Percentiles rank a stretch among this genome's conserved stretches.
Evolutionary conservation across 208 protist species (phyloP).

Genomic region (Acanthamoeba castellanii): DNA sequence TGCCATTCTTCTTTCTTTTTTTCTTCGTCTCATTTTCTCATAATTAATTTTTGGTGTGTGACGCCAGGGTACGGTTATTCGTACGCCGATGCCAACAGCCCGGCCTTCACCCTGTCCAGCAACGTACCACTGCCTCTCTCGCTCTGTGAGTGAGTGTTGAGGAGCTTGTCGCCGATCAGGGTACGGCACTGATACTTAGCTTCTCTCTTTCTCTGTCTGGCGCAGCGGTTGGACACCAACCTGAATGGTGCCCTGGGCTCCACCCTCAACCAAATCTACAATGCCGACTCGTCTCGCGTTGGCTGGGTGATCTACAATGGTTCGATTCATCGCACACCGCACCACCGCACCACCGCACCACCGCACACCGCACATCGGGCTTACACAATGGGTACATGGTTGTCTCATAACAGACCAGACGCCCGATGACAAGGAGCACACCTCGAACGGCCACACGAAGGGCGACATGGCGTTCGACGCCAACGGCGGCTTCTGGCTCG

Average conservation of each 20-base stretch:
- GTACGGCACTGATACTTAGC: not conserved
- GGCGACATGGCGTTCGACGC: constrained; percentile 76
- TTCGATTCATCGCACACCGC: not conserved
- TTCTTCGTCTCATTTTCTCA: not conserved
- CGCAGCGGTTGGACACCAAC: constrained; percentile 73
- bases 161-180: not conserved
- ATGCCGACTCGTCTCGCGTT: not conserved
- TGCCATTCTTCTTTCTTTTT: not conserved
- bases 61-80: constrained; percentile 72
- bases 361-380: not conserved
- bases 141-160: not conserved
- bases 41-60: not conserved
- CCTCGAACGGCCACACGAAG: constrained; percentile 78
- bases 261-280: constrained; percentile 81
- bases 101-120: not conserved
- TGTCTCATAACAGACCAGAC: constrained; percentile 4
- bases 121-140: not conserved
- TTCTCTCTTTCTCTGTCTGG: not conserved
- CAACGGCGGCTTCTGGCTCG: constrained; percentile 82
- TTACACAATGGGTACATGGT: not conserved
- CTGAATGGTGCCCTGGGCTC: constrained; percentile 66
- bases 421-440: constrained; percentile 2
- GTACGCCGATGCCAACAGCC: constrained; percentile 76
- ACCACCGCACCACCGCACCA: not conserved
- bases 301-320: constrained; percentile 84